These are phyloP conservation scores for Oryza glumipatula DNA, from an alignment of 176 grass and related monocot genomes.

Conservation along the genomic window DNA sequence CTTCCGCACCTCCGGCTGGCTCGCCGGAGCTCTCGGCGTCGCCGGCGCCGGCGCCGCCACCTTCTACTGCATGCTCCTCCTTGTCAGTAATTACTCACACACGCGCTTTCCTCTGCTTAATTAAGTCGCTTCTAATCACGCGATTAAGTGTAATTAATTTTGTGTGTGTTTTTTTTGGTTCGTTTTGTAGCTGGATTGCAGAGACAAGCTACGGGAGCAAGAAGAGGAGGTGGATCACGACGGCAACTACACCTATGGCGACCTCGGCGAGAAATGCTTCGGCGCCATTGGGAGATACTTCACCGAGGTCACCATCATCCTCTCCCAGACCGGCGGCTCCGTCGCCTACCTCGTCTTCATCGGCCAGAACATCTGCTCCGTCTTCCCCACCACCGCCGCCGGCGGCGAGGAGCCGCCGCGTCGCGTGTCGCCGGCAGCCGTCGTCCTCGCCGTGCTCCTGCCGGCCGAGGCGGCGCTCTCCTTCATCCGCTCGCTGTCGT, in stretches of 20 bases:
- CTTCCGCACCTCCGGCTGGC: slow-evolving; percentile 72
- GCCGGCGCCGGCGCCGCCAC: slow-evolving; percentile 50
- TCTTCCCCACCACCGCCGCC: slow-evolving; percentile 40
- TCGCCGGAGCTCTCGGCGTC: slow-evolving; percentile 63
- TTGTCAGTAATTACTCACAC: slow-evolving; percentile 49
- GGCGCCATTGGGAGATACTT: slow-evolving; percentile 51
- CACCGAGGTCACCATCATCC: slow-evolving; percentile 78
- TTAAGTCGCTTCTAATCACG: background rate
- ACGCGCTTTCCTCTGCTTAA: background rate
- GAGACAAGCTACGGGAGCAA: slow-evolving; percentile 62
- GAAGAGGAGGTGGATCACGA: slow-evolving; percentile 40
- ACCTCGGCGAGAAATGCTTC: slow-evolving; percentile 70
- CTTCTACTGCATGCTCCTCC: slow-evolving; percentile 95
- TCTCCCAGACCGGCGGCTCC: slow-evolving; percentile 70
- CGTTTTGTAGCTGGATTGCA: slow-evolving; percentile 64
- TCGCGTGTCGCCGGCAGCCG: slow-evolving; percentile 32
- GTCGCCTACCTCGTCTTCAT: slow-evolving; percentile 94
- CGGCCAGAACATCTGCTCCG: slow-evolving; percentile 77
- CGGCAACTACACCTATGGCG: slow-evolving; percentile 63
- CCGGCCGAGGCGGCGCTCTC: slow-evolving; percentile 68
- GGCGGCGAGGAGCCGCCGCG: background rate
- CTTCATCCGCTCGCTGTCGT: slow-evolving; percentile 65
- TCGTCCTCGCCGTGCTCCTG: slow-evolving; percentile 70
- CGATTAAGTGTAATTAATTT: background rate
- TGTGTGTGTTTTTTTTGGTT: background rate